phyloP scores from a whole-genome alignment of 225 moss, liverwort and hornwort species.

The Neckera pumila region DNA sequence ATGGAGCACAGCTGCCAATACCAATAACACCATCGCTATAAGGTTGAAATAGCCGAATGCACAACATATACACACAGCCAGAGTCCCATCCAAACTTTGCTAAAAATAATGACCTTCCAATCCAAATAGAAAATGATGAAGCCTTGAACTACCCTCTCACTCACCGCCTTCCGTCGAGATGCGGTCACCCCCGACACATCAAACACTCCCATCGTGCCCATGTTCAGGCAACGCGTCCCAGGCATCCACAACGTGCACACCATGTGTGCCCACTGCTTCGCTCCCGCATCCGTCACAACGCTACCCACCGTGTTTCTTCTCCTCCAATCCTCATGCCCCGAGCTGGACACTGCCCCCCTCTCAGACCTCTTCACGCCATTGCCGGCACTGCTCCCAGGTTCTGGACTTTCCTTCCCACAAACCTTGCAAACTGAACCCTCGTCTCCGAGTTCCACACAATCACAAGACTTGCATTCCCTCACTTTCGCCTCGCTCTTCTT shows the following conservation, averaged over 20 bases:
- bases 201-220: slow-evolving; percentile 86
- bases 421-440: slow-evolving; percentile 12
- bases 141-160: background rate
- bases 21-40: background rate
- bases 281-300: slow-evolving; percentile 40
- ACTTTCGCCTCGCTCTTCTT: background rate
- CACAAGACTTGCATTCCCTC: slow-evolving; percentile 5
- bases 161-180: slow-evolving; percentile 70
- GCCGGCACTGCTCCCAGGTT: background rate
- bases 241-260: slow-evolving; percentile 99
- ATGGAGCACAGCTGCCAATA: slow-evolving; percentile 71
- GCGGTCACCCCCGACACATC: slow-evolving; percentile 73
- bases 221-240: slow-evolving; percentile 87
- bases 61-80: background rate
- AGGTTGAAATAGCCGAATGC: background rate
- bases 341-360: background rate
- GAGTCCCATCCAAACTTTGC: background rate
- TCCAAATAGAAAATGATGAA: background rate
- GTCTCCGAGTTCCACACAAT: slow-evolving; percentile 8
- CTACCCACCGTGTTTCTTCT: slow-evolving; percentile 51
- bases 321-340: slow-evolving; percentile 22
- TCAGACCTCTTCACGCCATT: background rate
- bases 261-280: slow-evolving; percentile 93
- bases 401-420: slow-evolving; percentile 6
- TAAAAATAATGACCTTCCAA: background rate